Conservation (phyloP, 1,284 basidiomycete species). For the Apiotrichum siamense region DNA sequence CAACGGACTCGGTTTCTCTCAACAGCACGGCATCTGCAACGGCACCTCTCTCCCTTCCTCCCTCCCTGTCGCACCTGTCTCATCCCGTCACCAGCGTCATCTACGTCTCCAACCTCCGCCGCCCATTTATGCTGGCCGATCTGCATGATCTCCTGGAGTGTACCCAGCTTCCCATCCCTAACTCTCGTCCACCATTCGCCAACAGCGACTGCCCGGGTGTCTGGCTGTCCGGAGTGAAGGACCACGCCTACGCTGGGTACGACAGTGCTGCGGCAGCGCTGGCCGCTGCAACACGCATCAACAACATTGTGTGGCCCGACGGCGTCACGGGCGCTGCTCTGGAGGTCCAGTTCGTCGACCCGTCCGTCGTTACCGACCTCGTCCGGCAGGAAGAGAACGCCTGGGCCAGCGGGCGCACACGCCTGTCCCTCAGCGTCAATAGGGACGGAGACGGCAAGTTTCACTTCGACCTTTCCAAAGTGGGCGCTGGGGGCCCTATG, state of each 20-base stretch:
- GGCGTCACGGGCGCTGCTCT: slow-evolving; percentile 27
- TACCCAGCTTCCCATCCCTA: neutral
- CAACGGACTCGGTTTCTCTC: too few species aligned
- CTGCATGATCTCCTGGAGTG: slow-evolving; percentile 3
- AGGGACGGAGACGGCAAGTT: slow-evolving; percentile 3
- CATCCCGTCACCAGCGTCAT: slow-evolving; percentile 39
- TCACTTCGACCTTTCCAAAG: neutral
- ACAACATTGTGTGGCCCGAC: slow-evolving; percentile 29
- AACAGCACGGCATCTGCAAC: too few species aligned
- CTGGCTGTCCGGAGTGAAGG: slow-evolving; percentile 44
- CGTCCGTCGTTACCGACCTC: slow-evolving; percentile 25
- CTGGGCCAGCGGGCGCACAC: slow-evolving; percentile 40
- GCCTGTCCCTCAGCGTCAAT: slow-evolving; percentile 28
- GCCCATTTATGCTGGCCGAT: slow-evolving; percentile 33
- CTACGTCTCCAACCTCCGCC: slow-evolving; percentile 44
- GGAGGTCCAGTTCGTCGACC: slow-evolving; percentile 40
- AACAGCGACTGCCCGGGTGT: slow-evolving; percentile 27
- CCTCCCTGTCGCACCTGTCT: slow-evolving; percentile 30
- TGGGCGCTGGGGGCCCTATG: neutral
- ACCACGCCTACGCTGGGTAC: slow-evolving; percentile 42
- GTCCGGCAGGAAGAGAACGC: slow-evolving; percentile 40
- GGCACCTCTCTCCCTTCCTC: slow-evolving; percentile 22
- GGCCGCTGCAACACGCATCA: slow-evolving; percentile 23
- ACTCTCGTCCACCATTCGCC: slow-evolving; percentile 23
- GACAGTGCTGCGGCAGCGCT: slow-evolving; percentile 18